Evolutionary conservation across 148 eudicot genomes (phyloP), one percentile per base, ranked within the genome.

Genomic region (Vaccinium vitisidaea): DNA sequence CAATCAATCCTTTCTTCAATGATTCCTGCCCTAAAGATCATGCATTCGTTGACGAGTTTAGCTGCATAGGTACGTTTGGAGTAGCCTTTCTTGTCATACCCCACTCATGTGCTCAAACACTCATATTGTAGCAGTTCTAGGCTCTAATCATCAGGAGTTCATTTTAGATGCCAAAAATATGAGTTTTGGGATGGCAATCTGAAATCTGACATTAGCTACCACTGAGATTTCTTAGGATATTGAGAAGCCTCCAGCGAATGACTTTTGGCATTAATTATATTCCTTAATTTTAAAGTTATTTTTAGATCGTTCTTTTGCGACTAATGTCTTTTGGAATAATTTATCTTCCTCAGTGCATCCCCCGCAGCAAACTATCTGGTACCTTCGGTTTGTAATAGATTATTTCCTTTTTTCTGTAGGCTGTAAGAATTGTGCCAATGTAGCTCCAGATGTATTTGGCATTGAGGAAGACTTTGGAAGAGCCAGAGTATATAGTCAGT

Each of bases 381-480:
- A 14, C 27, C 7, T 46, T 61, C 3, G 83, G 6, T 13, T 46
- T 23, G 23, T 18, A 63, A 27, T 48, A 14, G 32, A 6, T 5
- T 39, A 23, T 8, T 61, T 65, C 9, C 70, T 39, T 85, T 85
- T 76, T 56, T 56, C 61, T 30, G 16, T 85, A 97, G 99, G 99
- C 46, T 97, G 99, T 90, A 97, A 95, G 88, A 97, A 97, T 74
- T 97, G 99, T 89, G 97, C 98, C 52, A 94, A 91, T 93, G 93
- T 97, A 84, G 92, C 94, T 74, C 86, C 96, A 16, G 90, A 89
- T 83, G 94, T 97, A 54, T 97, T 97, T 88, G 63, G 84, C 80
- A 97, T 97, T 50, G 99, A 97, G 90, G 99, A 97, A 87, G 99
- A 97, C 82, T 94, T 88, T 87, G 99, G 99, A 90, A 94, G 99